A percentile compares a stretch with the other conserved stretches of the same genome.
Evolutionary conservation across 1,139 yeast genomes (phyloP).

Genomic region (Geotrichum fermentans): DNA sequence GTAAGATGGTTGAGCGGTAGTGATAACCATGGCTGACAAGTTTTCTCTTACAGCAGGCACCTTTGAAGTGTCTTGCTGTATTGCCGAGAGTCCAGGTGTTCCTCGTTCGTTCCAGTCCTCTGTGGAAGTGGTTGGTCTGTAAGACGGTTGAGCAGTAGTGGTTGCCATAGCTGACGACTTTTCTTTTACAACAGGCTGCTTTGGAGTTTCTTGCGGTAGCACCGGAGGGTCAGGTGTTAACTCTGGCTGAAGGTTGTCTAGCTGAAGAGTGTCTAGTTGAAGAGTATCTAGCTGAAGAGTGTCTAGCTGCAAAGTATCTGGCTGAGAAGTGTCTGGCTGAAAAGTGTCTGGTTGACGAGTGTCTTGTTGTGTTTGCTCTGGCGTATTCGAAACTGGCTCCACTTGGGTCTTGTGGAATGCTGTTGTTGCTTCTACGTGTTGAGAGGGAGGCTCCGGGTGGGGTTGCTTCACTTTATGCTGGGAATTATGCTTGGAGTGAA

Average conservation of each 20-base stretch:
- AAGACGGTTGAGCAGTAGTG: neutral
- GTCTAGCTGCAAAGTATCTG: neutral
- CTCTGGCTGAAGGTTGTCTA: too few relatives aligned
- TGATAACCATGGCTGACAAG: neutral
- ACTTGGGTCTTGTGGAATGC: constrained; percentile 1
- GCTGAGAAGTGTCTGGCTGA: neutral
- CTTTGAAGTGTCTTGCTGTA: neutral
- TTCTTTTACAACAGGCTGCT: too few relatives aligned
- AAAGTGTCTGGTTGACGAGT: neutral
- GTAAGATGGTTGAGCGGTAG: neutral
- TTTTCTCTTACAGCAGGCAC: too few relatives aligned
- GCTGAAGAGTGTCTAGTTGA: too few relatives aligned
- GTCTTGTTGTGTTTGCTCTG: neutral
- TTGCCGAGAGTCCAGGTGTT: neutral
- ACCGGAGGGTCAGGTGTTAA: too few relatives aligned
- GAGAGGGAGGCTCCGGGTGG: neutral
- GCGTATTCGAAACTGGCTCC: neutral
- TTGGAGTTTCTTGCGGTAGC: too few relatives aligned
- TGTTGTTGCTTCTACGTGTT: neutral
- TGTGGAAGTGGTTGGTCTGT: too few relatives aligned
- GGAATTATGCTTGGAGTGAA: neutral
- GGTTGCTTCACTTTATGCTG: neutral
- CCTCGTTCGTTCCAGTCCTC: too few relatives aligned
- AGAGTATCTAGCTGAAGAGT: too few relatives aligned
- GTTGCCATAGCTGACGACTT: neutral